Conservation (phyloP, 176 grass and related monocot genomes). For the Bromus sterilis region DNA sequence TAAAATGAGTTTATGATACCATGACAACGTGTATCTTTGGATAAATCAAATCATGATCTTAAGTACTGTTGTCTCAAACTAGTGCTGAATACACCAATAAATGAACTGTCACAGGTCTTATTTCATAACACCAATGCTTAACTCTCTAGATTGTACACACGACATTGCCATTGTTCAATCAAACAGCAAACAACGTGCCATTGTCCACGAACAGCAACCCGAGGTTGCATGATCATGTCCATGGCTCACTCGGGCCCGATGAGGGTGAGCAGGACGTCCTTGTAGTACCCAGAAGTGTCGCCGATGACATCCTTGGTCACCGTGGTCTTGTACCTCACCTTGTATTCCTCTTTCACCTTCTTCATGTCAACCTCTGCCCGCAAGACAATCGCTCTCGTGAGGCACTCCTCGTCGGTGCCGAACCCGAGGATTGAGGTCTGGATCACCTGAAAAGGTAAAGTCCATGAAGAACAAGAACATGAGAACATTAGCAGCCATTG, state of each 20-base stretch:
- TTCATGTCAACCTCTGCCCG: conserved; percentile 76
- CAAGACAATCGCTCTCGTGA: conserved; percentile 58
- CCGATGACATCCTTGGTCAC: conserved; percentile 46
- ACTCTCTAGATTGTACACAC: neutral
- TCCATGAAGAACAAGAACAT: neutral
- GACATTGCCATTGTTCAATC: neutral
- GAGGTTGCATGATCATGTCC: neutral
- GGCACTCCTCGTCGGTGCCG: conserved; percentile 67
- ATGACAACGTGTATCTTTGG: neutral
- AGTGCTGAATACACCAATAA: neutral
- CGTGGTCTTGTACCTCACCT: conserved; percentile 42
- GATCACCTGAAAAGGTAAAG: conserved; percentile 42
- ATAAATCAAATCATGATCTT: neutral
- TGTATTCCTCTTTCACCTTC: conserved; percentile 79
- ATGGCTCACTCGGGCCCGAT: conserved; percentile 47
- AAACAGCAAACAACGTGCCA: neutral
- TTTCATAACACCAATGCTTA: neutral
- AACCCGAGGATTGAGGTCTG: conserved; percentile 60
- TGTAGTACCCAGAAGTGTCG: conserved; percentile 70
- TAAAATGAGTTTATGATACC: neutral
- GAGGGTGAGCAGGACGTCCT: conserved; percentile 55
- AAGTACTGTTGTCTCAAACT: neutral
- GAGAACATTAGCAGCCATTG: neutral
- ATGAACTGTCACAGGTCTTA: neutral
- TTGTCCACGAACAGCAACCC: neutral